Conservation (phyloP, 495 filamentous ascomycete genomes). For the Penicillium longicatenatum region DNA sequence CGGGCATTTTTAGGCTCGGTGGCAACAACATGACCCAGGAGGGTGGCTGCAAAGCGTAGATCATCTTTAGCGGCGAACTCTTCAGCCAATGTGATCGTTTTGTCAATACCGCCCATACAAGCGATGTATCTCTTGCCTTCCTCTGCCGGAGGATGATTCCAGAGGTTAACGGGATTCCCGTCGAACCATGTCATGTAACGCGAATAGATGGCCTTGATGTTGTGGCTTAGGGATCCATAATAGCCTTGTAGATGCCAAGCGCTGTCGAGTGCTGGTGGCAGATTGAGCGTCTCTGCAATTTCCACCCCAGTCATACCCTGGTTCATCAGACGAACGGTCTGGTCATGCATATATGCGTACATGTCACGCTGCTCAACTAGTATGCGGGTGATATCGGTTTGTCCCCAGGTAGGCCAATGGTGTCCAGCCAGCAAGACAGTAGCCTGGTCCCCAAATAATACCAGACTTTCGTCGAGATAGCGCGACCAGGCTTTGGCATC, state of each 20-base stretch:
- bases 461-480: conserved; percentile 21
- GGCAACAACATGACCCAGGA: not conserved
- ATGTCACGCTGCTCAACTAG: conserved; percentile 34
- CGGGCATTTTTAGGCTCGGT: conserved; percentile 3
- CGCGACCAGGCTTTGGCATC: conserved; percentile 24
- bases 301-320: conserved; percentile 26
- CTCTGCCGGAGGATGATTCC: conserved; percentile 32
- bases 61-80: not conserved
- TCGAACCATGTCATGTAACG: conserved; percentile 44
- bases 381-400: conserved; percentile 15
- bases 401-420: conserved; percentile 36
- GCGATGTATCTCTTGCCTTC: conserved; percentile 27
- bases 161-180: conserved; percentile 37
- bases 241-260: conserved; percentile 32
- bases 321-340: conserved; percentile 36
- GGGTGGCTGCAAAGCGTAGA: not conserved
- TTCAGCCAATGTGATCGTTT: conserved; percentile 8
- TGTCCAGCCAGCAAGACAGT: conserved; percentile 24
- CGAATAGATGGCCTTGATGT: conserved; percentile 41
- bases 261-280: conserved; percentile 24
- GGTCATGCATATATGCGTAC: conserved; percentile 39
- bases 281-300: conserved; percentile 32
- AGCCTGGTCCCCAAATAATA: conserved; percentile 13
- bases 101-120: conserved; percentile 26
- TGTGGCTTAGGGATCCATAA: conserved; percentile 41